Evolutionary conservation across 75 land plant genomes (phyloP).

Genomic region (Cunninghamia lanceolata): DNA sequence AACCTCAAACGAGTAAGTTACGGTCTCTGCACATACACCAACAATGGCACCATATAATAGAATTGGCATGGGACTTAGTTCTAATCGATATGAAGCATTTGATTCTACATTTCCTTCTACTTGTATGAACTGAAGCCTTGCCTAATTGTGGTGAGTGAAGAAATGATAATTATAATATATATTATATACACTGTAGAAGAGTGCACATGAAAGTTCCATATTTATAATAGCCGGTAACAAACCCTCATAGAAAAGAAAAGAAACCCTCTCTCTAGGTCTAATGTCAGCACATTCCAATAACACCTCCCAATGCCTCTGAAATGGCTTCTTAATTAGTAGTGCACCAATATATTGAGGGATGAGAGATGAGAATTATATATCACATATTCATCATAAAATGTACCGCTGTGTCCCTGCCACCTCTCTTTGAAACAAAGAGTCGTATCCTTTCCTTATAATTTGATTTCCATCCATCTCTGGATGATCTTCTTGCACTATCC

Average conservation of each 20-base stretch:
- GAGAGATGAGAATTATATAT: no score
- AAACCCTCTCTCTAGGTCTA: constrained; percentile 75
- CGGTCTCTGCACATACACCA: constrained; percentile 80
- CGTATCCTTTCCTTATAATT: no score
- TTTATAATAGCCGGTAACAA: constrained; percentile 61
- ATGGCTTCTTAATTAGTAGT: no score
- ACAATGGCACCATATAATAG: constrained; percentile 85
- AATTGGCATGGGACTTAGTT: constrained; percentile 72
- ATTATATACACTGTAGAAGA: constrained; percentile 89
- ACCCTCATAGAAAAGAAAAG: constrained; percentile 63
- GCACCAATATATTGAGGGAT: no score
- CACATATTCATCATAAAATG: no score
- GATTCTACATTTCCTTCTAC: constrained; percentile 31
- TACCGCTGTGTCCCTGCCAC: no score
- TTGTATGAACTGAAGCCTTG: constrained; percentile 33
- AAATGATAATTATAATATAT: constrained; percentile 67
- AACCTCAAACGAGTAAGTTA: constrained; percentile 90
- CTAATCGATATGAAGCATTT: constrained; percentile 63
- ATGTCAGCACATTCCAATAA: constrained; percentile 66
- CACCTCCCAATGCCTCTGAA: constrained; percentile 83
- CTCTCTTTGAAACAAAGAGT: no score
- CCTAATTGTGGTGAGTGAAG: constrained; percentile 68
- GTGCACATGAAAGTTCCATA: constrained; percentile 84
- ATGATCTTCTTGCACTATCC: no score
- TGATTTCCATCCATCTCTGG: no score